Evolutionary conservation across 2,329 filamentous ascomycete genomes (phyloP).

Genomic region (Fusarium compactum): DNA sequence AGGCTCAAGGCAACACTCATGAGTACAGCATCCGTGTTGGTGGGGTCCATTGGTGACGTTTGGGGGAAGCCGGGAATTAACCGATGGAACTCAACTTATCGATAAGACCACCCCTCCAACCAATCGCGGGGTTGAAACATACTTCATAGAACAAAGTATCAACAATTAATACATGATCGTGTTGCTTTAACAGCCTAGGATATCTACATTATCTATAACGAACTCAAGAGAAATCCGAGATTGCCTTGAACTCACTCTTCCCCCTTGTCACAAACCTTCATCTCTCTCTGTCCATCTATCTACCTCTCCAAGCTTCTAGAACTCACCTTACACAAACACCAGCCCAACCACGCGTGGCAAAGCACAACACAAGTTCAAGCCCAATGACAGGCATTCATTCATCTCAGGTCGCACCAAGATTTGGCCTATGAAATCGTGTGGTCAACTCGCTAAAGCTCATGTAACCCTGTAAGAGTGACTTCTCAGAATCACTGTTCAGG

Average conservation of each 20-base stretch:
- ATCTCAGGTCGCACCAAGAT: constrained; percentile 12
- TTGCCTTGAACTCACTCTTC: not conserved
- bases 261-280: too few species aligned
- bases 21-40: constrained; percentile 33
- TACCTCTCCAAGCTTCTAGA: not conserved
- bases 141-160: not conserved
- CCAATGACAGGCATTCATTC: not conserved
- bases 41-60: constrained; percentile 37
- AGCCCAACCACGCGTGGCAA: not conserved
- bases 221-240: not conserved
- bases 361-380: constrained; percentile 2
- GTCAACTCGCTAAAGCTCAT: constrained; percentile 14
- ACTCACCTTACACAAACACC: constrained; percentile 1
- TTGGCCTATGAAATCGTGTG: constrained; percentile 15
- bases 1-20: constrained; percentile 42
- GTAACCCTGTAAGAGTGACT: constrained; percentile 13
- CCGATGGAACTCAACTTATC: constrained; percentile 21
- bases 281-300: not conserved
- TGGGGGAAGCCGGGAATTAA: constrained; percentile 29
- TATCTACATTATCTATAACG: not conserved
- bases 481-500: not conserved
- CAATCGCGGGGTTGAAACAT: constrained; percentile 24
- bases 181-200: not conserved
- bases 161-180: not conserved
- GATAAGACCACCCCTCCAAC: constrained; percentile 36